A percentile compares a stretch with the other conserved stretches of the same genome.
These are phyloP conservation scores for Aspergillus panamensis DNA, from an alignment of 495 filamentous ascomycete species.

Conservation along the genomic window DNA sequence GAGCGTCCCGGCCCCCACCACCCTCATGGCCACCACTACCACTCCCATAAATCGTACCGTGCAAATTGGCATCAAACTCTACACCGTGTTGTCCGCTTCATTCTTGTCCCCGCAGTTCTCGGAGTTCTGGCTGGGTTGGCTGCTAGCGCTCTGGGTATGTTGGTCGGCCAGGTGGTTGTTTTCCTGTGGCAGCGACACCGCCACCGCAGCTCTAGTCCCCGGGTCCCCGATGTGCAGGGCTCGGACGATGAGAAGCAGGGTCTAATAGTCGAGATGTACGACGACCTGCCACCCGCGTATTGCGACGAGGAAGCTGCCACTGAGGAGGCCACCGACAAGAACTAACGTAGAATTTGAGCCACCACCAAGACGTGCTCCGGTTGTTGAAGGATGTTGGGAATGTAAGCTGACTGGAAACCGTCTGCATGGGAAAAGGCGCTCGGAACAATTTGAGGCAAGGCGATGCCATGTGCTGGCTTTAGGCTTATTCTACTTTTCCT, in stretches of 20 bases:
- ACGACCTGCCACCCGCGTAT: conserved; percentile 36
- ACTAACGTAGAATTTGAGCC: conserved; percentile 19
- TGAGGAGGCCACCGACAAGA: conserved; percentile 26
- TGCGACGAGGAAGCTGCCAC: conserved; percentile 26
- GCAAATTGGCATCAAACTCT: conserved; percentile 42
- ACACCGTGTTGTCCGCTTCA: conserved; percentile 46
- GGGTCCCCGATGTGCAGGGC: conserved; percentile 35
- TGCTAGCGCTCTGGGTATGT: conserved; percentile 52
- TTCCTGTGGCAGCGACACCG: conserved; percentile 50
- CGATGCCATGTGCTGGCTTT: not conserved
- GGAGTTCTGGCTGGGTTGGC: conserved; percentile 49
- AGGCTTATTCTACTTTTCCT: conserved; percentile 10
- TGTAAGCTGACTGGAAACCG: conserved; percentile 1
- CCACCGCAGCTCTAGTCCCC: conserved; percentile 33
- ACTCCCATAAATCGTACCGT: conserved; percentile 32
- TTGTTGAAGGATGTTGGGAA: not conserved
- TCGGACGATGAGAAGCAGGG: conserved; percentile 40
- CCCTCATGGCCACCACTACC: conserved; percentile 26
- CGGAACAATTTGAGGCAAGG: conserved; percentile 1
- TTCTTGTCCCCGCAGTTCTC: conserved; percentile 44
- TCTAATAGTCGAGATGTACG: conserved; percentile 33
- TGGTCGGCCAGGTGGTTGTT: conserved; percentile 48
- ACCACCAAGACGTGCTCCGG: not conserved
- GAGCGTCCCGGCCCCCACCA: conserved; percentile 29
- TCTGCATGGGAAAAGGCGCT: conserved; percentile 8